Percentiles rank a stretch among this genome's conserved stretches.
Conservation (phyloP, 495 filamentous ascomycete genomes). For the Cercophora sp. region DNA sequence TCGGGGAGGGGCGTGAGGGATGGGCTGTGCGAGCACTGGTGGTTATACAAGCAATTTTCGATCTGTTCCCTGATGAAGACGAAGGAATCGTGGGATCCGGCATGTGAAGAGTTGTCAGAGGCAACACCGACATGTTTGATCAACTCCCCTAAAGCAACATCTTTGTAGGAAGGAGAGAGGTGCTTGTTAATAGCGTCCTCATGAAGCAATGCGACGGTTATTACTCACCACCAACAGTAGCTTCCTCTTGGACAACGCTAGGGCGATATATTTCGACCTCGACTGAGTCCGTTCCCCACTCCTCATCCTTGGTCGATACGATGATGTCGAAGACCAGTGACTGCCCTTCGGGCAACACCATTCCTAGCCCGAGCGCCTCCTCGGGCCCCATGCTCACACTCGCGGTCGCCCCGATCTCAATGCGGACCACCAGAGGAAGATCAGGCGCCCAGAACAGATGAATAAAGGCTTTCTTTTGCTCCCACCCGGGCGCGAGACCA, state of each 20-base stretch:
- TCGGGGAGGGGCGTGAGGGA: constrained; percentile 3
- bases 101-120: not conserved
- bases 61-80: constrained; percentile 6
- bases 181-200: too few species aligned
- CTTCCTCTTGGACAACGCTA: too few species aligned
- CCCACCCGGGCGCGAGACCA: constrained; percentile 8
- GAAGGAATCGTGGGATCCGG: not conserved
- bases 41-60: not conserved
- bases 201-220: too few species aligned
- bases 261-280: not conserved
- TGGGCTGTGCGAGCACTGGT: not conserved
- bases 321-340: too few species aligned
- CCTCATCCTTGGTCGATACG: not conserved
- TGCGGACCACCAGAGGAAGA: constrained; percentile 9
- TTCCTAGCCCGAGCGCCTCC: not conserved
- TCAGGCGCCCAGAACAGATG: constrained; percentile 7
- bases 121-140: constrained; percentile 6
- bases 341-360: too few species aligned
- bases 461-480: not conserved
- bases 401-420: not conserved
- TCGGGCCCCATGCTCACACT: not conserved
- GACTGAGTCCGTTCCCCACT: not conserved
- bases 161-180: too few species aligned
- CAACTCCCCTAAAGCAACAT: not conserved
- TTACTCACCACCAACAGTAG: too few species aligned